A percentile compares a stretch with the other conserved stretches of the same genome.
Evolutionary conservation across 2,329 filamentous ascomycete genomes (phyloP).

Genomic region (Passalora sequoiae): DNA sequence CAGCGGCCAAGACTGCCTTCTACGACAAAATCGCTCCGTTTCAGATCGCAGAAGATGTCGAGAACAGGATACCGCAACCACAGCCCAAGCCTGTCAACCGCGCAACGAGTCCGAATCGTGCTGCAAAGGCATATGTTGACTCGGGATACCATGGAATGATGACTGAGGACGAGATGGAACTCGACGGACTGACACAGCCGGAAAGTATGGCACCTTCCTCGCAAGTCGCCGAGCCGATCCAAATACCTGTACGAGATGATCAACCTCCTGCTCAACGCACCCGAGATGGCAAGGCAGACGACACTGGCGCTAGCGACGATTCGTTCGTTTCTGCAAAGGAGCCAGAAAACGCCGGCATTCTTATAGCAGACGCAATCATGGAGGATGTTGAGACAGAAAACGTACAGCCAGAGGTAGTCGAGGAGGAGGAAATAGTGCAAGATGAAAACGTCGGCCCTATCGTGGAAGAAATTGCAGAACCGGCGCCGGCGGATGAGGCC

Average conservation of each 20-base stretch:
- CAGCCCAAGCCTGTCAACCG: slow-evolving; percentile 26
- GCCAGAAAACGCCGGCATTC: slow-evolving; percentile 28
- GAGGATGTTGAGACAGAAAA: slow-evolving; percentile 13
- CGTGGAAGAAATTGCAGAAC: slow-evolving; percentile 14
- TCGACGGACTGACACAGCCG: slow-evolving; percentile 24
- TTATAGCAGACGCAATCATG: slow-evolving; percentile 14
- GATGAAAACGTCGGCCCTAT: slow-evolving; percentile 12
- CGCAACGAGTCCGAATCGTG: slow-evolving; percentile 32
- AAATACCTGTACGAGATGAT: slow-evolving; percentile 23
- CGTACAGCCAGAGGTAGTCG: slow-evolving; percentile 13
- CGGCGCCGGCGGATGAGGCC: slow-evolving; percentile 6
- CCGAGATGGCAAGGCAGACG: slow-evolving; percentile 22
- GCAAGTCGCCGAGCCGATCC: slow-evolving; percentile 15
- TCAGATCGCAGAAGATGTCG: slow-evolving; percentile 54
- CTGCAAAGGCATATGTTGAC: slow-evolving; percentile 45
- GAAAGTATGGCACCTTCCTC: slow-evolving; percentile 17
- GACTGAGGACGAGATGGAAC: slow-evolving; percentile 49
- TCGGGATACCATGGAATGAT: slow-evolving; percentile 67
- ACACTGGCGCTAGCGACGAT: slow-evolving; percentile 34
- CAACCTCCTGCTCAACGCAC: slow-evolving; percentile 30
- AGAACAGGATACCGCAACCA: slow-evolving; percentile 30
- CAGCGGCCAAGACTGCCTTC: slow-evolving; percentile 48
- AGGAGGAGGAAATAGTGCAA: slow-evolving; percentile 29
- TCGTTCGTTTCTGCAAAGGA: slow-evolving; percentile 49
- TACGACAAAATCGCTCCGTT: slow-evolving; percentile 55